Percentiles rank a stretch among this genome's conserved stretches.
These are phyloP conservation scores for Rubia yunnanensis DNA, from an alignment of 257 asterid genomes.

Conservation along the genomic window DNA sequence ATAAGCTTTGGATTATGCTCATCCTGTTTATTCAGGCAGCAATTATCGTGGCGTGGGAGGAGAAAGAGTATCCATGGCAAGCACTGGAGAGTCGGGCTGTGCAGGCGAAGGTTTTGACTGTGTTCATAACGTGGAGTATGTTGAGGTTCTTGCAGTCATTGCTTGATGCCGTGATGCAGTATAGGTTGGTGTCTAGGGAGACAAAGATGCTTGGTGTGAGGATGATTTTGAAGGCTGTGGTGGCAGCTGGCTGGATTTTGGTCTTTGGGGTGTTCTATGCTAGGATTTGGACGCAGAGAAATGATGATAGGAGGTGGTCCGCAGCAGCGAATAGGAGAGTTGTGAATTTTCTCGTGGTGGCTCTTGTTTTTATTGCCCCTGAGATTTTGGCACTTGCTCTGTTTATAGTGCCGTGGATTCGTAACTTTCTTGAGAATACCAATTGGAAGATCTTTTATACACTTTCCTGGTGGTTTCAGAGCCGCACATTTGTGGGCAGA, in stretches of 20 bases:
- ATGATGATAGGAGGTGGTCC: conserved; percentile 44
- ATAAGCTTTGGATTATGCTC: conserved; percentile 92
- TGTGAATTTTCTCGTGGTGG: conserved; percentile 63
- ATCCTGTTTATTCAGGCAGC: conserved; percentile 82
- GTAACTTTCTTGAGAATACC: conserved; percentile 81
- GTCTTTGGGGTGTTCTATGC: conserved; percentile 71
- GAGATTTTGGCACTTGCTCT: conserved; percentile 72
- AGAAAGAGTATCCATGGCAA: conserved; percentile 63
- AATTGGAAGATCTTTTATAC: conserved; percentile 82
- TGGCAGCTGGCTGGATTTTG: conserved; percentile 79
- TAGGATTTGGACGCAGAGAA: conserved; percentile 66
- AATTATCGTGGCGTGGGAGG: conserved; percentile 82
- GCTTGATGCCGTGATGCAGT: conserved; percentile 84
- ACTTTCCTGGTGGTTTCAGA: conserved; percentile 97
- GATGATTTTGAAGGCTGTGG: conserved; percentile 72
- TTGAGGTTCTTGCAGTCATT: conserved; percentile 84
- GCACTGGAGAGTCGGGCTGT: conserved; percentile 49
- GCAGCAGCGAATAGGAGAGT: conserved; percentile 38
- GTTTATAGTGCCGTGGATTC: conserved; percentile 80
- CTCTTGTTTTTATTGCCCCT: conserved; percentile 64
- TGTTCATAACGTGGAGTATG: conserved; percentile 79
- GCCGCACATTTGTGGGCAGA: conserved; percentile 88
- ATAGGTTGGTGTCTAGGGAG: conserved; percentile 80
- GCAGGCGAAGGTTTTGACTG: conserved; percentile 79
- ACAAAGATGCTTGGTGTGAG: conserved; percentile 70